Evolutionary conservation across 1,284 basidiomycete genomes (phyloP).

Genomic region (Ustilago esculenta): DNA sequence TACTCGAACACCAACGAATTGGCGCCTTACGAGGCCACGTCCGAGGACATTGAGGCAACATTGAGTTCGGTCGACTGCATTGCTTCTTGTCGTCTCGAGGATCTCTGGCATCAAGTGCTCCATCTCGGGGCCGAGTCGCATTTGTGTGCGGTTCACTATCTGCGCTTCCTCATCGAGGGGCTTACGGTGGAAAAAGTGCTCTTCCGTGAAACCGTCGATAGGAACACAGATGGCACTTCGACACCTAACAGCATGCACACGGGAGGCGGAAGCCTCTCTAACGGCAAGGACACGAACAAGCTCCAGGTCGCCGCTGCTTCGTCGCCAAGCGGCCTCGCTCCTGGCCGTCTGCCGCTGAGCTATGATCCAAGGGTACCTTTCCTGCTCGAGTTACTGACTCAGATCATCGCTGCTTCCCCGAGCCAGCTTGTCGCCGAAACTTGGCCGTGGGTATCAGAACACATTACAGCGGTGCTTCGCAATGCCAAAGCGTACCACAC

Average conservation of each 20-base stretch:
- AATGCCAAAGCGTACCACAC: constrained; percentile 84
- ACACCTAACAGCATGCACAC: constrained; percentile 46
- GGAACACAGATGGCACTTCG: constrained; percentile 54
- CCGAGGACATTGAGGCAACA: constrained; percentile 91
- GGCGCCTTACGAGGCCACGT: constrained; percentile 75
- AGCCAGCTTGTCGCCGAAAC: constrained; percentile 82
- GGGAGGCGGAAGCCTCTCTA: not conserved
- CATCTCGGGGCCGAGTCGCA: constrained; percentile 74
- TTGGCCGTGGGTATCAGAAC: constrained; percentile 93
- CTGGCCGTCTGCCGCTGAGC: constrained; percentile 70
- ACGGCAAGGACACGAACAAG: constrained; percentile 47
- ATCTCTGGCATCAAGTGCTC: constrained; percentile 91
- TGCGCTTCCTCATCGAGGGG: constrained; percentile 89
- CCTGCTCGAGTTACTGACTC: constrained; percentile 91
- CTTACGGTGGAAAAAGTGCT: constrained; percentile 76
- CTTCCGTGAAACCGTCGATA: constrained; percentile 24
- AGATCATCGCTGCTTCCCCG: constrained; percentile 74
- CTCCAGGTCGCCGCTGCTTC: constrained; percentile 55
- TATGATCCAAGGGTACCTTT: constrained; percentile 96
- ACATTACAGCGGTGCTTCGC: constrained; percentile 82
- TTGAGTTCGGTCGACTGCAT: constrained; percentile 95
- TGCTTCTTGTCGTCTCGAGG: constrained; percentile 89
- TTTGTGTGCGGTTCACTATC: constrained; percentile 80
- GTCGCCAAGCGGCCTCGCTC: constrained; percentile 20
- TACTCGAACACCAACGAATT: constrained; percentile 79